Base-by-base conservation (phyloP, 805 yeast genomes). In the Komagataella mondaviorum region DNA sequence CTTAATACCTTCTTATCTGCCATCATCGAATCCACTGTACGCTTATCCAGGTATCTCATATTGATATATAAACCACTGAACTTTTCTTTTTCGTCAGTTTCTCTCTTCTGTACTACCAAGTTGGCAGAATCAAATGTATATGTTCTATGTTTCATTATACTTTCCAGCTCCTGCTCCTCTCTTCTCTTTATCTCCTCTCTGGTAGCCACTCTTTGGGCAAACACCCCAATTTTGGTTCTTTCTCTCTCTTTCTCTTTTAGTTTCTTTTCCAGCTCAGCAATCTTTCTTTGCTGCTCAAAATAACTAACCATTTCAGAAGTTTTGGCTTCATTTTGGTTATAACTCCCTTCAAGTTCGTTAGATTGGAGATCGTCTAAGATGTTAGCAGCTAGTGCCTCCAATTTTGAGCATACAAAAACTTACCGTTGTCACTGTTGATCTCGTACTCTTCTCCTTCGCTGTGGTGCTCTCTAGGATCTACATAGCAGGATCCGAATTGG, bases 1-100 rank as follows among this genome's bases (percentile, higher is more conserved):
- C 85, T 68, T 48, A 86, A 64, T 0, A 83, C 61, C 56, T 81
- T 80, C 54, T 77, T 74, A 14, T 75, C 77, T 12, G 63, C 55
- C 6, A 88, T 56, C 2, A 75, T 58, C 4, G 54, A 46, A 1
- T 65, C 60, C 3, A 86, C 54, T 0, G 58, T 59, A 0, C 57
- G 61, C 6, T 55, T 46, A 0, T 71, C 62, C 1, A 83, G 58
- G 57, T 80, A 83, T 48, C 86, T 63, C 53, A 71, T 71, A 0
- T 64, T 57, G 1, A 81, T 53, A 52, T 67, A 59, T 20, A 70
- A 63, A 0, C 76, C 75, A 0, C 83, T 73, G 55, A 61, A 72
- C 6, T 55, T 55, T 48, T 80, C 85, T n/a, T 56, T 56, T 50
- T 76, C 79, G 51, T 75, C 65, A 1, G 39, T 30, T 10, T 30